A percentile compares a stretch with the other conserved stretches of the same genome.
These are phyloP conservation scores for Blastobotrys raffinosifermentans DNA, from an alignment of 1,139 yeast species.

Conservation along the genomic window DNA sequence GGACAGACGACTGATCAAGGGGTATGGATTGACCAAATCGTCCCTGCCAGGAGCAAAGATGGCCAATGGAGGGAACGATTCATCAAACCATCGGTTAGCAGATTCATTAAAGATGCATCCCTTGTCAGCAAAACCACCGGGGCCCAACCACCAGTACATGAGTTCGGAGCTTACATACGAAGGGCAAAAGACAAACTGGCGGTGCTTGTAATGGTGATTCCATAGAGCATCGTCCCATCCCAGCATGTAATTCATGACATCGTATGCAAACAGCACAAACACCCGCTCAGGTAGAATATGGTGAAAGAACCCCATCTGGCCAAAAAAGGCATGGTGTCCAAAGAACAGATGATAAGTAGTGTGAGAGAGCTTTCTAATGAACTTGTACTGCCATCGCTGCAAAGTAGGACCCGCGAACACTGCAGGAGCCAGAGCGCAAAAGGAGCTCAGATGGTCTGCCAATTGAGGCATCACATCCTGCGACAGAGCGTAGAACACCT, in stretches of 20 bases:
- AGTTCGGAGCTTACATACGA: conserved; percentile 70
- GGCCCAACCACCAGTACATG: conserved; percentile 86
- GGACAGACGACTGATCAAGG: conserved; percentile 46
- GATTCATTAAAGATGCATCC: conserved; percentile 48
- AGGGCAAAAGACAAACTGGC: conserved; percentile 83
- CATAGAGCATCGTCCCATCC: conserved; percentile 81
- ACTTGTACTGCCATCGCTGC: conserved; percentile 46
- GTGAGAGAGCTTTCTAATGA: conserved; percentile 24
- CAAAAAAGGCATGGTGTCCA: conserved; percentile 39
- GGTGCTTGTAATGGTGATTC: conserved; percentile 59
- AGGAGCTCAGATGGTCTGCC: conserved; percentile 49
- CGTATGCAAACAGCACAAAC: conserved; percentile 61
- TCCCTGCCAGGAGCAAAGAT: conserved; percentile 61
- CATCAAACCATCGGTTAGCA: conserved; percentile 51
- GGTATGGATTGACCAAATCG: conserved; percentile 58
- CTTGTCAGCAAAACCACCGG: conserved; percentile 46
- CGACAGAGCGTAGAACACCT: conserved; percentile 57
- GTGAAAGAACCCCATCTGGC: conserved; percentile 28
- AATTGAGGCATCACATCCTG: conserved; percentile 43
- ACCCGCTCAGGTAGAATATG: conserved; percentile 40
- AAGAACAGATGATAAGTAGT: conserved; percentile 39
- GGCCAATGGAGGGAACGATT: conserved; percentile 47
- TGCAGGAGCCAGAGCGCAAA: conserved; percentile 84
- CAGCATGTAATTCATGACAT: conserved; percentile 77
- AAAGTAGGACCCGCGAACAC: conserved; percentile 76